phyloP scores from a whole-genome alignment of 2,329 filamentous ascomycete genomes.

The Exophiala dermatitidis region DNA sequence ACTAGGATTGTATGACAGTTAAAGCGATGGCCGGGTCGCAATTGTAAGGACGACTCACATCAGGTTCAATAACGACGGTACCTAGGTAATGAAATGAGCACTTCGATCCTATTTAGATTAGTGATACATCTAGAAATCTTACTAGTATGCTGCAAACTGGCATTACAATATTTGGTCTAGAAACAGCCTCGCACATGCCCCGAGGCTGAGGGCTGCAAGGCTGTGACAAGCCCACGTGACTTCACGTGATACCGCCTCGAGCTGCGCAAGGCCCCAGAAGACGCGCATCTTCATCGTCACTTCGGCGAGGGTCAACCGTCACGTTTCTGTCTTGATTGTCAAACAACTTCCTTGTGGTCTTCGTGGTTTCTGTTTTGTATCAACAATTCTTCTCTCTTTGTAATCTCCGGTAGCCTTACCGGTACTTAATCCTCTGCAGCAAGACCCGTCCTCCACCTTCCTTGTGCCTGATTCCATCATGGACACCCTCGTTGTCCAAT shows the following conservation, averaged over 20 bases:
- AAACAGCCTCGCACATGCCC: too few relatives aligned
- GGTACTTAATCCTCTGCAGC: neutral
- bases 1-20: too few relatives aligned
- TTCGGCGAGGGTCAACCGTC: neutral
- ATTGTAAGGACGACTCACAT: too few relatives aligned
- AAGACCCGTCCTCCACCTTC: neutral
- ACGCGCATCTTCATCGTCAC: conserved; percentile 1
- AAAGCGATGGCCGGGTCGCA: too few relatives aligned
- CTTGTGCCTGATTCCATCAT: conserved; percentile 44
- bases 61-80: too few relatives aligned
- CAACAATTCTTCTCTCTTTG: conserved; percentile 4
- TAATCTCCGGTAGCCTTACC: too few relatives aligned
- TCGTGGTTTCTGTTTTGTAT: neutral
- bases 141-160: too few relatives aligned
- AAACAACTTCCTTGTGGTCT: neutral
- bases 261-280: neutral
- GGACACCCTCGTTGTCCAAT: conserved; percentile 89
- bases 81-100: too few relatives aligned
- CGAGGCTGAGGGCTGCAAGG: neutral
- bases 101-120: too few relatives aligned
- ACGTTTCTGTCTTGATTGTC: neutral
- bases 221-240: neutral
- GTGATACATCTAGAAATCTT: too few relatives aligned
- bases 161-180: too few relatives aligned
- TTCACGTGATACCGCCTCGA: neutral